Base-by-base conservation (phyloP, 345 rosid genomes). In the Salix exigua region DNA sequence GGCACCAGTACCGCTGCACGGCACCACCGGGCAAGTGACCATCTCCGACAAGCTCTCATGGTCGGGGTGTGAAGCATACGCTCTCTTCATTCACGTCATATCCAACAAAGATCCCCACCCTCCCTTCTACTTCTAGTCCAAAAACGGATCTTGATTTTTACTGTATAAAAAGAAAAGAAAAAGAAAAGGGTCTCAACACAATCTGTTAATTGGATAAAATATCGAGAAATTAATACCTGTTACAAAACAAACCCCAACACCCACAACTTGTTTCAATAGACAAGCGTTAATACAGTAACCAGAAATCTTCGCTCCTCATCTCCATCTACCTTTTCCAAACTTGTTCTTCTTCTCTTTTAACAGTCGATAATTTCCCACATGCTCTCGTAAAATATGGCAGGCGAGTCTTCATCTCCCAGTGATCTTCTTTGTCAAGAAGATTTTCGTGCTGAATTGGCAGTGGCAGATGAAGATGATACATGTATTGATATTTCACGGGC, bases 371-470 rank as follows among this genome's bases (percentile, higher is more conserved):
- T 58, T 58, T 58, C 4, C 4, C 63, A 23, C 26, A 58, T n/a
- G 63, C 63, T 58, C 63, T n/a, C 63, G 5, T 19, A 44, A 12
- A 55, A 25, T 37, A 40, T 26, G 87, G 82, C 80, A 4, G 79
- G 66, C 25, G 80, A 72, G 55, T 78, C 83, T 31, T 79, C 69
- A 67, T 80, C 83, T 46, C 42, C 62, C 69, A 73, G 81, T 37
- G 80, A 80, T 65, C 81, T 87, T 68, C 85, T 82, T 28, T 79
- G 86, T 73, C 77, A 69, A 70, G 91, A 84, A 80, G 78, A 79
- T 69, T 37, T 46, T n/a, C 75, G 64, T 66, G 74, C 37, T 31
- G 87, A 82, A 64, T 72, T 50, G 40, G 75, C 60, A 38, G 70
- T 50, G 2, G 72, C 11, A 17, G 83, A 74, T 18, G 74, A 67